Conservation (phyloP, 192 early-diverging fungal genomes). For the Diversispora epigaea region DNA sequence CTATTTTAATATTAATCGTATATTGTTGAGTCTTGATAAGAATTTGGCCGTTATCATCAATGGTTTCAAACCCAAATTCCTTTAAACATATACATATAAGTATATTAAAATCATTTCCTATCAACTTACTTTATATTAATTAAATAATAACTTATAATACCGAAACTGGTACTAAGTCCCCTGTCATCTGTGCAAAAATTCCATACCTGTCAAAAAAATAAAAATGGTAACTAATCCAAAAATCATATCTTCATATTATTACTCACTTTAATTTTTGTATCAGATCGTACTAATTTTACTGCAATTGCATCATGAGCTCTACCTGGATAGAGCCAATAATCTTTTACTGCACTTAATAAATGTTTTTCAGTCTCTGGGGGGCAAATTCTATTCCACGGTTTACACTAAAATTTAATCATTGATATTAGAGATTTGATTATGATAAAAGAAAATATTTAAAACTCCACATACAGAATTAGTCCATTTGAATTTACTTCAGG, state of each 20-base stretch:
- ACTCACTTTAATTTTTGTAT: slow-evolving; percentile 4
- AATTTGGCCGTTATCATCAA: slow-evolving; percentile 13
- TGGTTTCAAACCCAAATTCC: slow-evolving; percentile 11
- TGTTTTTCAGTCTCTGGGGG: neutral
- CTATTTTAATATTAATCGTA: neutral
- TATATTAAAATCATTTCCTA: slow-evolving; percentile 21
- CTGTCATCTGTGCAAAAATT: slow-evolving; percentile 17
- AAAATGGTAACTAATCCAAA: slow-evolving; percentile 2
- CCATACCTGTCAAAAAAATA: slow-evolving; percentile 15
- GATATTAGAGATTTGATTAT: slow-evolving; percentile 17
- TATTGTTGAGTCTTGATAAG: slow-evolving; percentile 10
- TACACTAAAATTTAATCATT: slow-evolving; percentile 21
- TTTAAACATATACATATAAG: neutral
- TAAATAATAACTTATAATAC: slow-evolving; percentile 21
- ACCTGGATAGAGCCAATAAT: slow-evolving; percentile 12
- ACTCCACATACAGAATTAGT: slow-evolving; percentile 19
- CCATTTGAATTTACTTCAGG: slow-evolving; percentile 8
- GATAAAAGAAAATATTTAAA: slow-evolving; percentile 13
- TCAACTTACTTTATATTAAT: slow-evolving; percentile 15
- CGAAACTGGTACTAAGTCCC: neutral
- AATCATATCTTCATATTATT: slow-evolving; percentile 7
- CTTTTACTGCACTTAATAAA: slow-evolving; percentile 8
- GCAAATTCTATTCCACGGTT: slow-evolving; percentile 18
- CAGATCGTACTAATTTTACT: slow-evolving; percentile 7
- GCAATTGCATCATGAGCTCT: slow-evolving; percentile 28